These are phyloP conservation scores for Kuraishia floccosa DNA, from an alignment of 805 yeast genomes.

Conservation along the genomic window DNA sequence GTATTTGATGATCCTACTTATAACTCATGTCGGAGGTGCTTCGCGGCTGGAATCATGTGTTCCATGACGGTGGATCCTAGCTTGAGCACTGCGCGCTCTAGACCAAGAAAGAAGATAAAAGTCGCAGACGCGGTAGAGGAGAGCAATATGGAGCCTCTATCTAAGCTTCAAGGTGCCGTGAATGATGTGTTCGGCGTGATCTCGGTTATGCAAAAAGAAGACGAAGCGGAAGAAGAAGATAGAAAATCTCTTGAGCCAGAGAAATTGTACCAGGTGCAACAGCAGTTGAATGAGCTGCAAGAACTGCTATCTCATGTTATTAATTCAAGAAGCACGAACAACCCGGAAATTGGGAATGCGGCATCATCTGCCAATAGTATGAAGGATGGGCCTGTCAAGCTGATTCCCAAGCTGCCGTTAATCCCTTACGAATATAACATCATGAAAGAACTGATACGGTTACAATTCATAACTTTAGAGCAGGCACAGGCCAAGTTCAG, in stretches of 20 bases:
- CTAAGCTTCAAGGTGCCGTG: conserved; percentile 14
- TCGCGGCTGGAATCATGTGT: conserved; percentile 28
- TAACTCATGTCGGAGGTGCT: conserved; percentile 33
- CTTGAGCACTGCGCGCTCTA: conserved; percentile 22
- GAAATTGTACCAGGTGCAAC: conserved; percentile 12
- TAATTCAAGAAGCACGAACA: conserved; percentile 3
- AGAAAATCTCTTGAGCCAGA: conserved; percentile 2
- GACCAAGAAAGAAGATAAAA: conserved; percentile 20
- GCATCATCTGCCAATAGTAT: conserved; percentile 22
- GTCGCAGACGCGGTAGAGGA: no score
- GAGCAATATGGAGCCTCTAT: conserved; percentile 13
- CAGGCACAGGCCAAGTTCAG: conserved; percentile 23
- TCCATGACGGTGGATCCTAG: conserved; percentile 44
- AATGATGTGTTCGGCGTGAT: conserved; percentile 13
- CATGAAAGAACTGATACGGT: conserved; percentile 24
- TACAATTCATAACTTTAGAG: conserved; percentile 19
- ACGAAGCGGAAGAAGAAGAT: conserved; percentile 10
- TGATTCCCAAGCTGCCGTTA: conserved; percentile 20
- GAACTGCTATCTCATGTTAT: conserved; percentile 16
- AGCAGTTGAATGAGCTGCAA: conserved; percentile 20
- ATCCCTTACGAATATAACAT: conserved; percentile 24
- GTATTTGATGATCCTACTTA: conserved; percentile 33
- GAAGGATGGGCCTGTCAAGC: conserved; percentile 22
- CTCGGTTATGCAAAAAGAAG: conserved; percentile 9
- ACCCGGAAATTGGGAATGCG: conserved; percentile 1